Percentiles rank a stretch among this genome's conserved stretches.
These are phyloP conservation scores for Straminergon stramineum DNA, from an alignment of 225 moss, liverwort and hornwort genomes.

Conservation along the genomic window DNA sequence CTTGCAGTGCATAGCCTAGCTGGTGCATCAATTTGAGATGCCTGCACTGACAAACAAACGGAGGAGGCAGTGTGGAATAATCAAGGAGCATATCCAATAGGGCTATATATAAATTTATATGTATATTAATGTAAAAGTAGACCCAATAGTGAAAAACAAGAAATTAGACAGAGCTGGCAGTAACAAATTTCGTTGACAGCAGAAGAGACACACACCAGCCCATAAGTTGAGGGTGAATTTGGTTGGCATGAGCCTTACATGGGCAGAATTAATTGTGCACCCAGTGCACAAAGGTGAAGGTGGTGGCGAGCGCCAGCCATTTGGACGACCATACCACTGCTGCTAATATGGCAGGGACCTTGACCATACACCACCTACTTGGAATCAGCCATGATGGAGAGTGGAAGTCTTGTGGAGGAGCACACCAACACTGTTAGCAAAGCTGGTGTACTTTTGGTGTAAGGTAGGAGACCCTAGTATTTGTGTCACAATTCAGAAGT, in stretches of 20 bases:
- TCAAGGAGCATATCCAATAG: background rate
- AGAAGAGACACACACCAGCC: background rate
- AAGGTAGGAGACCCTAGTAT: background rate
- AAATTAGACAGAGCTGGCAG: background rate
- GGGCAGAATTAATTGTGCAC: background rate
- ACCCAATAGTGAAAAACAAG: background rate
- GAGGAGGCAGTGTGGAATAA: background rate
- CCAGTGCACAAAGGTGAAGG: background rate
- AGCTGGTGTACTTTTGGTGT: background rate
- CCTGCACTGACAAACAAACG: background rate
- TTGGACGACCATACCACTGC: background rate
- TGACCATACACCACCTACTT: background rate
- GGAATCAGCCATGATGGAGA: background rate
- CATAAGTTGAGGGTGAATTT: background rate
- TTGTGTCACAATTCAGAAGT: background rate
- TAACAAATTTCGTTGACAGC: background rate
- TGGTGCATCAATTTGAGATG: background rate
- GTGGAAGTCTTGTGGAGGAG: background rate
- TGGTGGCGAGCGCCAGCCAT: background rate
- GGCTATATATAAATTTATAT: too few relatives aligned
- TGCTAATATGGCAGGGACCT: background rate
- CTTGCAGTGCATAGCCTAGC: too few relatives aligned
- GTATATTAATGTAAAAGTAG: too few relatives aligned
- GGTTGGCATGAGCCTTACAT: background rate
- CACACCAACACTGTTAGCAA: background rate